Conservation (phyloP, 257 asterid species). For the Solanum etuberosum region DNA sequence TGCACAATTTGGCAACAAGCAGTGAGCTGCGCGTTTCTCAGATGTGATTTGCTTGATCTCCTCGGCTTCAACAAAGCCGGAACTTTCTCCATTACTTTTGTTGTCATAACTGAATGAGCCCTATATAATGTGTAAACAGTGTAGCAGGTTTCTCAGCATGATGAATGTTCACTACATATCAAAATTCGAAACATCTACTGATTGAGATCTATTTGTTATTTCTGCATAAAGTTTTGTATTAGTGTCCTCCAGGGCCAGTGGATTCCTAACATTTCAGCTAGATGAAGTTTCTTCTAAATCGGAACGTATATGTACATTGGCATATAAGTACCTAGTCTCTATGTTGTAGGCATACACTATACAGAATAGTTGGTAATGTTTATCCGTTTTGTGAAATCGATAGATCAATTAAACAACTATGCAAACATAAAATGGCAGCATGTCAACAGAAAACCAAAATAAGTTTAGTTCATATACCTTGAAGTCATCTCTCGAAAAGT, state of each 20-base stretch:
- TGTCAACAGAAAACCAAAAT: background rate
- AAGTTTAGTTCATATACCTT: slow-evolving; percentile 9
- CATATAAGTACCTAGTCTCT: background rate
- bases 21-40: slow-evolving; percentile 17
- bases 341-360: background rate
- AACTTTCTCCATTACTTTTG: slow-evolving; percentile 2
- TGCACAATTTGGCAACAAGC: slow-evolving; percentile 5
- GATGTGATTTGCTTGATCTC: slow-evolving; percentile 57
- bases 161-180: background rate
- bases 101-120: slow-evolving; percentile 16
- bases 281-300: background rate
- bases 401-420: background rate
- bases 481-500: slow-evolving; percentile 31
- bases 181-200: background rate
- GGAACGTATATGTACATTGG: background rate
- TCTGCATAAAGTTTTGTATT: background rate
- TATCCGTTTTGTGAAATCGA: background rate
- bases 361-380: background rate
- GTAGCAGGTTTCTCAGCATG: background rate
- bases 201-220: background rate
- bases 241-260: background rate
- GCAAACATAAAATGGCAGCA: background rate
- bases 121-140: slow-evolving; percentile 2
- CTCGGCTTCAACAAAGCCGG: slow-evolving; percentile 22
- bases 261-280: background rate